These are phyloP conservation scores for Hirsutella thompsonii DNA, from an alignment of 2,329 filamentous ascomycete genomes.

Conservation along the genomic window DNA sequence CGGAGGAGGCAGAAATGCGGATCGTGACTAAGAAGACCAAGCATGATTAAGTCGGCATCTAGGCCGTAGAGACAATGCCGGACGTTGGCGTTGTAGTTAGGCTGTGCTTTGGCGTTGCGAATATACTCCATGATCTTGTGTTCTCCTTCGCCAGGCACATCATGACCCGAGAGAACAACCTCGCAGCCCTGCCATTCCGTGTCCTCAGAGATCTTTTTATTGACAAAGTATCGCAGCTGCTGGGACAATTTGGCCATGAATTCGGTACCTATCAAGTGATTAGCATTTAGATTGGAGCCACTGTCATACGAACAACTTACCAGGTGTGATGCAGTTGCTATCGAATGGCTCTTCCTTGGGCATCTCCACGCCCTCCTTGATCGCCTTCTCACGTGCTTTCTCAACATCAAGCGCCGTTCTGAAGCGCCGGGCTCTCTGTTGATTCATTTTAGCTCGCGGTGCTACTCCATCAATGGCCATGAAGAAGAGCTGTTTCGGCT, in stretches of 20 bases:
- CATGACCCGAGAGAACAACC: constrained; percentile 90
- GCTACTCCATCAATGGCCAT: constrained; percentile 99
- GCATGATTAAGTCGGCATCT: constrained; percentile 96
- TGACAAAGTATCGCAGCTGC: constrained; percentile 96
- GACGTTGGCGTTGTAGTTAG: constrained; percentile 81
- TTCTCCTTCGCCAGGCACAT: constrained; percentile 94
- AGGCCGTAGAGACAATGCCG: constrained; percentile 95
- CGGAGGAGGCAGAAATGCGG: constrained; percentile 94
- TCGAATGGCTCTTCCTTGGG: constrained; percentile 94
- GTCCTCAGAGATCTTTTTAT: constrained; percentile 96
- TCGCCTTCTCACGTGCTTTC: constrained; percentile 80
- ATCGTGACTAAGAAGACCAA: constrained; percentile 92
- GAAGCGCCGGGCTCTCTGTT: constrained; percentile 91
- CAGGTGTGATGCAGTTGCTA: constrained; percentile 97
- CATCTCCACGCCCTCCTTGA: constrained; percentile 78
- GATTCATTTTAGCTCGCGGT: constrained; percentile 98
- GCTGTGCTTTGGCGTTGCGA: constrained; percentile 89
- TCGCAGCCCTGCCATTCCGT: constrained; percentile 95
- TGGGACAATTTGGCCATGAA: constrained; percentile 96
- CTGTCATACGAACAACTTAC: constrained; percentile 19
- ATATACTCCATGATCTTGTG: constrained; percentile 99
- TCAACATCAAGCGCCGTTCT: constrained; percentile 88
- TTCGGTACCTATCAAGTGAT: constrained; percentile 46
- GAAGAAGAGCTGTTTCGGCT: constrained; percentile 96
- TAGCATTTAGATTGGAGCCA: constrained; percentile 2